Conservation (phyloP, 2,329 filamentous ascomycete species). For the Mollisiaceae sp. region DNA sequence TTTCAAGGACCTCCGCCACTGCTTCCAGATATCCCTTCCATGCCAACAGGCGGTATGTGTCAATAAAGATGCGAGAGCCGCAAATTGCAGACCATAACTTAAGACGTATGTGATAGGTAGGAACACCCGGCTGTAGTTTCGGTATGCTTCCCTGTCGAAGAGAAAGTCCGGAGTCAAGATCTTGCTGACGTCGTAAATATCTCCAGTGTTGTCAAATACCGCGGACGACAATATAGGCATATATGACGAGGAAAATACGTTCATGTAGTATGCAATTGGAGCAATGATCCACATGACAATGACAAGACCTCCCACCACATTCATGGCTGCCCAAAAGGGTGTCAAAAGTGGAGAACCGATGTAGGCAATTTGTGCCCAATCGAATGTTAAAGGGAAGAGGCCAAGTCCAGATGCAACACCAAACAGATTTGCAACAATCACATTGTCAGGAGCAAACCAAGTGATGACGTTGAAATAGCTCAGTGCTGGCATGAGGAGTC, state of each 20-base stretch:
- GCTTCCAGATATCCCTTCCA: conserved; percentile 78
- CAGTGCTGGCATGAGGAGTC: conserved; percentile 79
- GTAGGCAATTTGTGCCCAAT: conserved; percentile 86
- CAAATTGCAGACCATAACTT: conserved; percentile 86
- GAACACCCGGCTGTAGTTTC: conserved; percentile 82
- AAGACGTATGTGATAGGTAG: conserved; percentile 86
- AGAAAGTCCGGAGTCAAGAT: conserved; percentile 79
- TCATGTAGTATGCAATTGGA: conserved; percentile 80
- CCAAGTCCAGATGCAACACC: conserved; percentile 85
- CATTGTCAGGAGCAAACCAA: conserved; percentile 85
- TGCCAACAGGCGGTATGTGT: conserved; percentile 87
- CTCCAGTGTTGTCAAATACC: conserved; percentile 84
- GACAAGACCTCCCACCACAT: conserved; percentile 79
- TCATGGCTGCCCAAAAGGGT: conserved; percentile 86
- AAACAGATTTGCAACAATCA: conserved; percentile 86
- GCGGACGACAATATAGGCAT: conserved; percentile 85
- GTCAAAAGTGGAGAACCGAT: conserved; percentile 85
- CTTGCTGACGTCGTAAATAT: conserved; percentile 79
- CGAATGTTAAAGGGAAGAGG: conserved; percentile 84
- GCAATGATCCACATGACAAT: conserved; percentile 86
- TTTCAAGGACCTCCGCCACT: conserved; percentile 72
- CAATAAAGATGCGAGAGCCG: conserved; percentile 77
- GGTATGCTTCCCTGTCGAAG: conserved; percentile 78
- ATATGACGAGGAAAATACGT: conserved; percentile 80
- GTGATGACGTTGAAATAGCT: conserved; percentile 90